Evolutionary conservation across 352 stramenopile genomes (phyloP), one percentile per base, ranked within the genome.

Genomic region (Halophytophthora polymorphica): DNA sequence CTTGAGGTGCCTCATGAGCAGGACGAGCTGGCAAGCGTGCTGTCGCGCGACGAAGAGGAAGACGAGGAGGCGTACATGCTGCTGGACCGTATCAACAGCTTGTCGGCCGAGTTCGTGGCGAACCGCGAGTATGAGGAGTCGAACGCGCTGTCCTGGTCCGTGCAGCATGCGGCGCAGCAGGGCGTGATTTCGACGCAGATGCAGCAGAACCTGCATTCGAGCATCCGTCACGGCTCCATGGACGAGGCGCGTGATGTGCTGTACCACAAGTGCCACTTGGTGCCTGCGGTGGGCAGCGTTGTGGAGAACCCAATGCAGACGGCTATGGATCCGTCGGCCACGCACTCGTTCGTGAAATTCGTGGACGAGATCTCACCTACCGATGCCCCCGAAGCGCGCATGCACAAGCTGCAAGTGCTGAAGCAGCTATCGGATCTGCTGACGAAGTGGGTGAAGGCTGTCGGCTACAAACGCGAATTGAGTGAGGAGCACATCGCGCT

Each of bases 251-350:
- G 79, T 5, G 83, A 93, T 40, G 79, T 93, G n/a, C 42, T 93
- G 50, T 90, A 93, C 52, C 79, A 89, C 61, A 89, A 90, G 22
- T 89, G 71, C 23, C 80, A 93, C 50, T 45, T 90, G 23, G 64
- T 86, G 2, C 80, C 83, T n/a, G 79, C 83, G 1, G 83, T 93
- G 8, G 73, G 73, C 4, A 83, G 75, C 38, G 66, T 88, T 13
- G 29, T 83, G 7, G 79, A 90, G 43, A 75, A 52, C 23, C 44
- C 73, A 2, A 53, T 56, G 6, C 57, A 83, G 28, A 53, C 61
- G 1, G 53, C 52, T 0, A 74, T 86, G 40, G 64, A 71, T 12
- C 33, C 59, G 2, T 45, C 11, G 8, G 53, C 73, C 10, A 56
- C 71, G 19, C 58, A 74, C 29, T 71, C 71, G 2, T 93, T 93